A percentile compares a stretch with the other conserved stretches of the same genome.
Evolutionary conservation across 805 yeast genomes (phyloP).

Genomic region (Yarrowia deformans): DNA sequence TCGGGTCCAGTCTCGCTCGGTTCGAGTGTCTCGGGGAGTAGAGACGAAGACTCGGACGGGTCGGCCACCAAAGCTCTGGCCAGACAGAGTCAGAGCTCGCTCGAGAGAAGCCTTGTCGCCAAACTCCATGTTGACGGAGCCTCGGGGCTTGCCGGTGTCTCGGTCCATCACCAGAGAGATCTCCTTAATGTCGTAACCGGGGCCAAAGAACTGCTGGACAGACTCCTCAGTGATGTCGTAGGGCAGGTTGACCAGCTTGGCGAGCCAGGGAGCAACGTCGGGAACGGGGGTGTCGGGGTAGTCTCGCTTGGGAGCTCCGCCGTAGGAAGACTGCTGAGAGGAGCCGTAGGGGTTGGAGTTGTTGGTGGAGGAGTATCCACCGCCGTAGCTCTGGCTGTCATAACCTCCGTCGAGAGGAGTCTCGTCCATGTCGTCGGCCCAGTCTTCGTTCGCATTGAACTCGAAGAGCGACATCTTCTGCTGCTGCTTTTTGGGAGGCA

Average conservation of each 20-base stretch:
- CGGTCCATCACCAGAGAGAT: slow-evolving; percentile 77
- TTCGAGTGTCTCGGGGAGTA: slow-evolving; percentile 53
- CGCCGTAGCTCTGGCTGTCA: slow-evolving; percentile 43
- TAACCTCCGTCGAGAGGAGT: slow-evolving; percentile 25
- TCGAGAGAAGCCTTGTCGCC: slow-evolving; percentile 80
- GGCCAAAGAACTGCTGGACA: slow-evolving; percentile 48
- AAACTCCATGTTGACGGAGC: slow-evolving; percentile 89
- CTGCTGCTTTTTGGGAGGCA: slow-evolving; percentile 70
- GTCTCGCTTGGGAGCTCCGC: slow-evolving; percentile 30
- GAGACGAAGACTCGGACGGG: slow-evolving; percentile 75
- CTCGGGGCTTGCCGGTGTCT: slow-evolving; percentile 74
- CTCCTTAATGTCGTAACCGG: slow-evolving; percentile 62
- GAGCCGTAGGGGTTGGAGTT: slow-evolving; percentile 48
- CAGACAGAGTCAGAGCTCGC: slow-evolving; percentile 74
- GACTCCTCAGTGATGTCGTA: slow-evolving; percentile 77
- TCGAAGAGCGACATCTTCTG: slow-evolving; percentile 86
- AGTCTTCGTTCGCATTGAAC: slow-evolving; percentile 73
- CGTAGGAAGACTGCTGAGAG: slow-evolving; percentile 17
- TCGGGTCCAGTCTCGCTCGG: slow-evolving; percentile 43
- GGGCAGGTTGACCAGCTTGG: slow-evolving; percentile 86
- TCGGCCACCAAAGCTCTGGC: slow-evolving; percentile 76
- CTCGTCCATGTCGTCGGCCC: slow-evolving; percentile 40
- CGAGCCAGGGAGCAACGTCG: slow-evolving; percentile 88
- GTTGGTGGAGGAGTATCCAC: slow-evolving; percentile 27
- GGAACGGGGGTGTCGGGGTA: slow-evolving; percentile 71